Evolutionary conservation across 2,329 filamentous ascomycete species (phyloP).

Genomic region (Penicillium sp.): DNA sequence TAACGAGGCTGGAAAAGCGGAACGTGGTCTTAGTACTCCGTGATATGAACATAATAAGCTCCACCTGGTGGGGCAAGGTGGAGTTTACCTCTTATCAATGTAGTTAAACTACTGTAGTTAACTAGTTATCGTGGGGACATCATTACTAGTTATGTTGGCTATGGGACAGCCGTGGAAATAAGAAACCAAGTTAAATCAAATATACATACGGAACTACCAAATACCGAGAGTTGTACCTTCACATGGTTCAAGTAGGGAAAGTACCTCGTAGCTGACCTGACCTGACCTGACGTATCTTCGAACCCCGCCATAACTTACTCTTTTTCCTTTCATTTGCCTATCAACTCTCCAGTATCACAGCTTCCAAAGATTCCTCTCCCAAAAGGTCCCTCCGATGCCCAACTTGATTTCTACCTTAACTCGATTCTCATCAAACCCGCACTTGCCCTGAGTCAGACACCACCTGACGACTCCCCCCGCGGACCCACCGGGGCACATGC

Average conservation of each 20-base stretch:
- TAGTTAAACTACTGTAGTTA: no score
- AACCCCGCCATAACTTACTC: not conserved
- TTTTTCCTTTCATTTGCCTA: not conserved
- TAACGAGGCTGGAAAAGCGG: no score
- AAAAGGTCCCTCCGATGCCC: not conserved
- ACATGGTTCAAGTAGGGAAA: no score
- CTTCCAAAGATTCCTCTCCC: not conserved
- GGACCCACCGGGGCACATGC: conserved; percentile 21
- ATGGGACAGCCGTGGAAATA: not conserved
- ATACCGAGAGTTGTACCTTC: not conserved
- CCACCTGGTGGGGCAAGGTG: conserved; percentile 2
- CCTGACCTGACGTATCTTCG: not conserved
- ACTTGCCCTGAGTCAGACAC: conserved; percentile 4
- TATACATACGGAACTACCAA: not conserved
- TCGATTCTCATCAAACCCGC: not conserved
- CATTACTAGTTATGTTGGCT: not conserved
- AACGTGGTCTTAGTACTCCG: no score
- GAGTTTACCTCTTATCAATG: conserved; percentile 2
- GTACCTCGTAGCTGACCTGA: no score
- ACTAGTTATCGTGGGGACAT: not conserved
- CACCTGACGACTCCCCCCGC: conserved; percentile 18
- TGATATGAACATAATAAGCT: not conserved
- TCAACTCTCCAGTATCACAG: not conserved
- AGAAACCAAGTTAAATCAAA: not conserved
- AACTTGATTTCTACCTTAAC: not conserved